Base-by-base conservation (phyloP, 2,329 filamentous ascomycete species). In the Trichophyton schoenleinii region DNA sequence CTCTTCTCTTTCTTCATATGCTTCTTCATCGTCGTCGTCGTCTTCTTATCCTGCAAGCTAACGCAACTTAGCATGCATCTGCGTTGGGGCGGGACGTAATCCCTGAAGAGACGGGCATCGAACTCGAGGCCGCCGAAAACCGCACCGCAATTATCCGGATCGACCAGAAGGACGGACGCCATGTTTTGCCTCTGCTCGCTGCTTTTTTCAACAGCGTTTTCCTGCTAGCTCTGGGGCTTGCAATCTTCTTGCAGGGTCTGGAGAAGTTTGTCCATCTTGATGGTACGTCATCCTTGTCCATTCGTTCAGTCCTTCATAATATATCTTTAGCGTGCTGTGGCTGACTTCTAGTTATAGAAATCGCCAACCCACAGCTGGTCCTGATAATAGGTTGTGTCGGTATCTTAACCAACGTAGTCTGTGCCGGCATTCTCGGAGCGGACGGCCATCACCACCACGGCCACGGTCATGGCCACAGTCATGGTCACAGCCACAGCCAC, bases 171-270 rank as follows among this genome's bases (percentile, higher is more conserved):
- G 28, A 59, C 6, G 25, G 48, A 4, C 49, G 34, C n/a, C 59
- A 61, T 57, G 60, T 48, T 9, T 53, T 64, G 36, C 63, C 63
- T 15, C 53, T 42, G 9, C 59, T 64, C 28, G 63, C 63, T 15
- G 63, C 63, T 2, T 91, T 91, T 72, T 91, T 91, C 79, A 91
- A 91, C 67, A 87, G 87, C 13, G 84, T 86, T 0, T 88, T 91
- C 62, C 78, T 91, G 0, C 72, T 90, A 15, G 87, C 86, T 0
- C 75, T 91, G 1, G 86, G 86, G 0, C 72, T 90, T 41, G 89
- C 86, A 70, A 88, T 91, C 58, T 80, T 87, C 38, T 74, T 91
- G 2, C 87, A 91, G 68, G 85, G 87, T 0, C 79, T 91, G 58
- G 86, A 91, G 71, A 78, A 87, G 41, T 89, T 89, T 67, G 77